These are phyloP conservation scores for Leishmania martiniquensis DNA, from an alignment of 208 protist species.

Conservation along the genomic window DNA sequence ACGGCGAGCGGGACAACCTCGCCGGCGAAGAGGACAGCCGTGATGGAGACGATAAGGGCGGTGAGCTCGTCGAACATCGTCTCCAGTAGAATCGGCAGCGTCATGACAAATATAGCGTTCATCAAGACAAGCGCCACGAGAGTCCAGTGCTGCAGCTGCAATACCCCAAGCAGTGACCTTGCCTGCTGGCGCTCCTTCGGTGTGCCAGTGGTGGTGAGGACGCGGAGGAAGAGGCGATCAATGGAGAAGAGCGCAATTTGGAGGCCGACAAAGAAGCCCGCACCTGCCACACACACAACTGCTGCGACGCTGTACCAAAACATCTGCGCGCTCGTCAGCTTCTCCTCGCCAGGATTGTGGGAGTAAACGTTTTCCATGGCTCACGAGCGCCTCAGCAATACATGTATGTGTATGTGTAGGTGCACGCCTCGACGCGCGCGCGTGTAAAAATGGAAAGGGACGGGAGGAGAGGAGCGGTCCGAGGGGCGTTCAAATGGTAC, in stretches of 20 bases:
- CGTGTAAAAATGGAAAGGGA: background rate
- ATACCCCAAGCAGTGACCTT: constrained; percentile 39
- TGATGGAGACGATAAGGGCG: constrained; percentile 84
- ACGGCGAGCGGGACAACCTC: constrained; percentile 93
- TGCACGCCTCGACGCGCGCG: background rate
- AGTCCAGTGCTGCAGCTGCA: constrained; percentile 71
- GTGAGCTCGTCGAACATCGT: constrained; percentile 59
- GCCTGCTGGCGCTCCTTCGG: constrained; percentile 42
- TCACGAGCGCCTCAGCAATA: constrained; percentile 2
- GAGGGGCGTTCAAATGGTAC: no score
- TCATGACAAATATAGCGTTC: constrained; percentile 80
- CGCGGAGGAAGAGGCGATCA: constrained; percentile 61
- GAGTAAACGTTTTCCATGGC: constrained; percentile 1
- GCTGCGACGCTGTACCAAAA: constrained; percentile 35
- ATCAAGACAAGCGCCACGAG: constrained; percentile 84
- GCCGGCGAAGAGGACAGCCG: constrained; percentile 85
- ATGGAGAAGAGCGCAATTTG: constrained; percentile 79
- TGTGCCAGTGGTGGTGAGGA: constrained; percentile 56
- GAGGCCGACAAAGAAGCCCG: constrained; percentile 61
- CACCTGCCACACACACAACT: constrained; percentile 40
- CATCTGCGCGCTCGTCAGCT: constrained; percentile 31
- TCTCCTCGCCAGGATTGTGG: constrained; percentile 3
- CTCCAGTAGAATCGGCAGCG: constrained; percentile 84
- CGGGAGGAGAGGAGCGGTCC: background rate
- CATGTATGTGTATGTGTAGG: background rate